Conservation (phyloP, 805 yeast species). For the Ogataea corticis region DNA sequence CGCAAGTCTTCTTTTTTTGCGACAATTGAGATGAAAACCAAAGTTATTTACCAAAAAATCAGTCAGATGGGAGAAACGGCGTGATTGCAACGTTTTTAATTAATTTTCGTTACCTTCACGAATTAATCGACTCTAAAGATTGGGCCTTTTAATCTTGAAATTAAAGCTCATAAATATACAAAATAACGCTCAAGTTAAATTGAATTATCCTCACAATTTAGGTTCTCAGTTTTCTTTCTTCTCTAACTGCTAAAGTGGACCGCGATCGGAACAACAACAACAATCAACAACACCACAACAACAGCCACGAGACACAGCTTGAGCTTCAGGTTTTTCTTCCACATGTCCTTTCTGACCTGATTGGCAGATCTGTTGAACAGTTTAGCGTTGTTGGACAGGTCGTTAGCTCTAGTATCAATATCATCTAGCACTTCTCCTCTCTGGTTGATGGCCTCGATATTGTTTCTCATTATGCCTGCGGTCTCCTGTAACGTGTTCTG, state of each 20-base stretch:
- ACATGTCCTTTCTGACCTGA: slow-evolving; percentile 96
- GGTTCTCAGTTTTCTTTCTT: not conserved
- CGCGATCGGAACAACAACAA: slow-evolving; percentile 89
- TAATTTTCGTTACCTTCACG: too few species aligned
- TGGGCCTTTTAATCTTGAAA: too few species aligned
- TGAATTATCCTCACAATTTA: too few species aligned
- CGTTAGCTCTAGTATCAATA: slow-evolving; percentile 90
- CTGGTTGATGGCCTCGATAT: slow-evolving; percentile 92
- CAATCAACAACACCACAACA: slow-evolving; percentile 76
- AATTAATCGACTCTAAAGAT: too few species aligned
- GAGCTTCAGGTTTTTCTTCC: slow-evolving; percentile 99
- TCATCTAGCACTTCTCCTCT: slow-evolving; percentile 92
- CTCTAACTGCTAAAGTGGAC: slow-evolving; percentile 62
- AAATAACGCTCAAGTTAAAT: too few species aligned
- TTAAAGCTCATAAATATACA: too few species aligned
- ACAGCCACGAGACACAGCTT: slow-evolving; percentile 84
- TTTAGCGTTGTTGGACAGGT: slow-evolving; percentile 87
- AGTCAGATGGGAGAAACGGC: too few species aligned
- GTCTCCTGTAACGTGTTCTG: slow-evolving; percentile 58
- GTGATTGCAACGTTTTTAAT: too few species aligned
- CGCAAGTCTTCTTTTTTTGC: too few species aligned
- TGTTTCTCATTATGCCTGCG: slow-evolving; percentile 96
- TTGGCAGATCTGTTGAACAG: slow-evolving; percentile 97
- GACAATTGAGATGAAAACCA: too few species aligned
- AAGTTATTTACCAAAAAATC: too few species aligned